phyloP scores from a whole-genome alignment of 225 moss, liverwort and hornwort genomes.

The Polytrichum commune region DNA sequence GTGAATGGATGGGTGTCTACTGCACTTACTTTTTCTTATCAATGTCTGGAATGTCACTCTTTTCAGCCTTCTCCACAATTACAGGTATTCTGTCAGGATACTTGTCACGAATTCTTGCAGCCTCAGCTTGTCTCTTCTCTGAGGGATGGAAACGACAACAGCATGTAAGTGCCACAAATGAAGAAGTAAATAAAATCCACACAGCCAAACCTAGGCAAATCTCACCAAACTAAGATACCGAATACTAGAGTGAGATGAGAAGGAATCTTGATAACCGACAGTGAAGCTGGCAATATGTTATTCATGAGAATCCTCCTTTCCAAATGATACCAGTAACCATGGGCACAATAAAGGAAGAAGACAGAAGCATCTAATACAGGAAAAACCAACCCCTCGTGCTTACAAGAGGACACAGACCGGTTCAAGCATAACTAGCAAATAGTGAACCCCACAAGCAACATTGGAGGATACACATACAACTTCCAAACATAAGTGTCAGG shows the following conservation, averaged over 20 bases:
- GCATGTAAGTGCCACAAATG: no score
- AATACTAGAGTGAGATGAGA: not conserved
- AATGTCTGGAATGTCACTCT: constrained; percentile 76
- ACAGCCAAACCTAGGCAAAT: not conserved
- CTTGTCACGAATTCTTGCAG: constrained; percentile 66
- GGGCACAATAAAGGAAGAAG: not conserved
- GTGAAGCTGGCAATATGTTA: no score
- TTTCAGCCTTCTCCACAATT: constrained; percentile 82
- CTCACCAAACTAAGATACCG: not conserved
- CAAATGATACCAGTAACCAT: not conserved
- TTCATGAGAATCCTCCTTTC: no score
- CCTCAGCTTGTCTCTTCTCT: constrained; percentile 79
- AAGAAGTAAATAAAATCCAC: not conserved
- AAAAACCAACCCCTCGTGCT: no score
- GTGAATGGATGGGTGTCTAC: no score
- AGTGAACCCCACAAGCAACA: no score
- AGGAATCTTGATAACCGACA: not conserved
- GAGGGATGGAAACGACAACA: not conserved
- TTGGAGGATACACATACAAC: no score
- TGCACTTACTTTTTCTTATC: constrained; percentile 73
- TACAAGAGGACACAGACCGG: no score
- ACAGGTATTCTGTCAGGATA: constrained; percentile 79
- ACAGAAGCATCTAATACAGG: no score
- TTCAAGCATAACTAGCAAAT: no score
- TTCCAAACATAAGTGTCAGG: no score